Conservation (phyloP, 345 rosid species). For the Moricandia arvensis region DNA sequence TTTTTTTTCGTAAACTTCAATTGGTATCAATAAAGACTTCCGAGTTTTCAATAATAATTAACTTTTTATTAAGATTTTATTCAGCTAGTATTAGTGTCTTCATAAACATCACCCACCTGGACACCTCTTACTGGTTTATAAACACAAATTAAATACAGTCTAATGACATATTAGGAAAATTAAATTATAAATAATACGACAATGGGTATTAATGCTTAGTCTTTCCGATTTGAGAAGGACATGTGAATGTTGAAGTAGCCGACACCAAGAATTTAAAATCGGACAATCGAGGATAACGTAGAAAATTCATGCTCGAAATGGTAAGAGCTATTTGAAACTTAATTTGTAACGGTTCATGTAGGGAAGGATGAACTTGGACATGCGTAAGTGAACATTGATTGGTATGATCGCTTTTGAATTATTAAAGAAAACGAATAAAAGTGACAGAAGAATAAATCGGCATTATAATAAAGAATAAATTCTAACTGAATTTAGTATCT, state of each 20-base stretch:
- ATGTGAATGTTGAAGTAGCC: conserved; percentile 21
- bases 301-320: conserved; percentile 8
- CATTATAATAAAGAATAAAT: conserved; percentile 49
- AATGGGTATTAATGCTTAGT: too few species aligned
- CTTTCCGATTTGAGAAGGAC: neutral
- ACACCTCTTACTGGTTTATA: neutral
- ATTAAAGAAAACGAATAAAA: conserved; percentile 56
- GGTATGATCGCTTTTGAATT: conserved; percentile 55
- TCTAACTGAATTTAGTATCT: conserved; percentile 38
- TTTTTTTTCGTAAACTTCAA: neutral
- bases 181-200: neutral
- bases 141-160: neutral
- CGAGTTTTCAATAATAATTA: neutral
- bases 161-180: neutral
- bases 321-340: conserved; percentile 11
- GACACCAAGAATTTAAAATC: conserved; percentile 20
- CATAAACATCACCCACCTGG: neutral
- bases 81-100: neutral
- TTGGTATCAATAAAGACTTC: neutral
- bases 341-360: conserved; percentile 18
- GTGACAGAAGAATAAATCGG: conserved; percentile 49
- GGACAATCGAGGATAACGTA: conserved; percentile 16
- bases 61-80: neutral
- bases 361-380: conserved; percentile 32
- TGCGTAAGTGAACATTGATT: conserved; percentile 48